phyloP scores from a whole-genome alignment of 2,329 filamentous ascomycete species.

The Colletotrichum tanaceti region DNA sequence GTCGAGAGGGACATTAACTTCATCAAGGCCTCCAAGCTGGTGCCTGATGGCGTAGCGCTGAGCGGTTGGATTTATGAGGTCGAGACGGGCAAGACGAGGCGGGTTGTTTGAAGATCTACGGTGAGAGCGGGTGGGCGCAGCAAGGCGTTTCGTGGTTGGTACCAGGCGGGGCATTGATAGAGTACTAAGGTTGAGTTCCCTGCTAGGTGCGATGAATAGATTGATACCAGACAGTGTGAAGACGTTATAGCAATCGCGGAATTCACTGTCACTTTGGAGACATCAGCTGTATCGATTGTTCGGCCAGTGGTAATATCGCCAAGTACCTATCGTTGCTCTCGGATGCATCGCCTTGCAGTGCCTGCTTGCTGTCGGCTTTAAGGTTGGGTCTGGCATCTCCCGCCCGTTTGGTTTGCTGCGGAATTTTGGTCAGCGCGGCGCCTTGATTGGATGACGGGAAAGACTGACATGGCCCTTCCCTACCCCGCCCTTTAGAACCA shows the following conservation, averaged over 20 bases:
- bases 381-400: constrained; percentile 9
- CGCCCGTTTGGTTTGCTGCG: constrained; percentile 12
- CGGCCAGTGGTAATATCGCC: too few relatives aligned
- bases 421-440: constrained; percentile 20
- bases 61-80: constrained; percentile 85
- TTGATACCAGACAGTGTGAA: too few relatives aligned
- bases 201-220: neutral
- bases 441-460: constrained; percentile 33
- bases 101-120: constrained; percentile 46
- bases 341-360: neutral
- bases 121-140: neutral
- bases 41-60: constrained; percentile 69
- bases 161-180: neutral
- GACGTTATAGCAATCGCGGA: neutral
- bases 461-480: constrained; percentile 12
- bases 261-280: neutral
- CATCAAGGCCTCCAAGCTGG: constrained; percentile 68
- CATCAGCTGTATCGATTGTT: too few relatives aligned
- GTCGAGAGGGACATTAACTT: constrained; percentile 74
- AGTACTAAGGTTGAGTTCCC: neutral
- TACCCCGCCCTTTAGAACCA: constrained; percentile 1
- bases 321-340: neutral
- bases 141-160: neutral
- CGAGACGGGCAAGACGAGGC: constrained; percentile 69
- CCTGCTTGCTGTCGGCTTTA: neutral